Percentiles rank a stretch among this genome's conserved stretches.
phyloP scores from a whole-genome alignment of 2,329 filamentous ascomycete species.

The Helotiales sp. region DNA sequence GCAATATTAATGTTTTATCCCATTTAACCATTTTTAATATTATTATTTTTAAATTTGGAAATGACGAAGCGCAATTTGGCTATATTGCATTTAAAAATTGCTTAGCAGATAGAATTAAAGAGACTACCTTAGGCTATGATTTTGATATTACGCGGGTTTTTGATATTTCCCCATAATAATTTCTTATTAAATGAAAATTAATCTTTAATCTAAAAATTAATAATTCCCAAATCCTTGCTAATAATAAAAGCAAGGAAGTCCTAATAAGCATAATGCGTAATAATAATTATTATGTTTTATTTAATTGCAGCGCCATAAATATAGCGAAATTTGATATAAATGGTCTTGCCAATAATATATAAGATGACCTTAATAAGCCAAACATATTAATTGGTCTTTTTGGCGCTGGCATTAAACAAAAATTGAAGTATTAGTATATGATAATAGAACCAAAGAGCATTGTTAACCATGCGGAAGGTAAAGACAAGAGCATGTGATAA shows the following conservation, averaged over 20 bases:
- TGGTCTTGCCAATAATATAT: neutral
- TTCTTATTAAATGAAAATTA: neutral
- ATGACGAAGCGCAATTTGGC: neutral
- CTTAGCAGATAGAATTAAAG: neutral
- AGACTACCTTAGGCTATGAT: neutral
- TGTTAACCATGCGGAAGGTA: neutral
- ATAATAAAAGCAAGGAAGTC: neutral
- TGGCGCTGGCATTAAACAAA: neutral
- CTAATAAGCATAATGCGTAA: neutral
- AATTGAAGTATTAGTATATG: neutral
- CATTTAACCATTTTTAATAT: neutral
- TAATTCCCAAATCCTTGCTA: neutral
- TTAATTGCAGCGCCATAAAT: neutral
- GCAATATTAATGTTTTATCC: neutral
- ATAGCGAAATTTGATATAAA: neutral
- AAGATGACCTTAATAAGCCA: neutral
- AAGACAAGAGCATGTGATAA: neutral
- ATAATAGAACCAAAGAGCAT: neutral
- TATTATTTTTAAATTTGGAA: neutral
- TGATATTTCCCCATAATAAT: neutral
- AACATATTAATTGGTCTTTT: neutral
- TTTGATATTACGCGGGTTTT: neutral
- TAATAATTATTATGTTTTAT: neutral
- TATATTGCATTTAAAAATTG: neutral
- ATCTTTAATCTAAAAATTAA: neutral